Evolutionary conservation across 108 stramenopile species (phyloP).

Genomic region (Asterionellopsis glacialis): DNA sequence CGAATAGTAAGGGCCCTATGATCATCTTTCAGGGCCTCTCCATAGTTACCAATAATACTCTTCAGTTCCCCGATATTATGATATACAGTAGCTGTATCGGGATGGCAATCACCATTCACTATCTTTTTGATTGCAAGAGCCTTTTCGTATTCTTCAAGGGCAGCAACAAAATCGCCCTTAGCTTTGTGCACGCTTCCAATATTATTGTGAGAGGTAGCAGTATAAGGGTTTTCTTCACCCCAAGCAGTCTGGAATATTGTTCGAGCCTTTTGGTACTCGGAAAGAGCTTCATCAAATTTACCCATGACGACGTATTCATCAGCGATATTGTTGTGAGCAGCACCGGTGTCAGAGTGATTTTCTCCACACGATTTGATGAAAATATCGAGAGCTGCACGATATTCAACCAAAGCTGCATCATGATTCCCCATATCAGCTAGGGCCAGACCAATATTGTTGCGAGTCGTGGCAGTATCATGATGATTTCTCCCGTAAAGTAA

Average conservation of each 20-base stretch:
- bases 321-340: constrained; percentile 20
- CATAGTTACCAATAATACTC: constrained; percentile 3
- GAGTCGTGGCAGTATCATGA: constrained; percentile 25
- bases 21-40: constrained; percentile 26
- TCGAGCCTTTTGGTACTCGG: constrained; percentile 15
- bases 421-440: constrained; percentile 14
- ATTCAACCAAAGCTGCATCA: constrained; percentile 13
- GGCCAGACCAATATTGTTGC: constrained; percentile 16
- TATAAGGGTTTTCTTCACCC: constrained; percentile 16
- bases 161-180: constrained; percentile 2
- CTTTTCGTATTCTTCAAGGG: constrained; percentile 8
- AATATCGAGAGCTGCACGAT: constrained; percentile 17
- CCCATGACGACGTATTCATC: constrained; percentile 9
- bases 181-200: constrained; percentile 19
- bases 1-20: too few species aligned
- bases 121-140: constrained; percentile 14
- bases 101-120: background rate
- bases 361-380: too few species aligned
- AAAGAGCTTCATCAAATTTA: constrained; percentile 17
- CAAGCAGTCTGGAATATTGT: constrained; percentile 10
- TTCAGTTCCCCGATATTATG: constrained; percentile 30
- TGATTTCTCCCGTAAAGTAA: constrained; percentile 26
- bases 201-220: constrained; percentile 25
- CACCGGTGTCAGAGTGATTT: constrained; percentile 17
- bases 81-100: background rate